Percentiles rank a stretch among this genome's conserved stretches.
Conservation (phyloP, 106 monocot genomes). For the Allium fistulosum region DNA sequence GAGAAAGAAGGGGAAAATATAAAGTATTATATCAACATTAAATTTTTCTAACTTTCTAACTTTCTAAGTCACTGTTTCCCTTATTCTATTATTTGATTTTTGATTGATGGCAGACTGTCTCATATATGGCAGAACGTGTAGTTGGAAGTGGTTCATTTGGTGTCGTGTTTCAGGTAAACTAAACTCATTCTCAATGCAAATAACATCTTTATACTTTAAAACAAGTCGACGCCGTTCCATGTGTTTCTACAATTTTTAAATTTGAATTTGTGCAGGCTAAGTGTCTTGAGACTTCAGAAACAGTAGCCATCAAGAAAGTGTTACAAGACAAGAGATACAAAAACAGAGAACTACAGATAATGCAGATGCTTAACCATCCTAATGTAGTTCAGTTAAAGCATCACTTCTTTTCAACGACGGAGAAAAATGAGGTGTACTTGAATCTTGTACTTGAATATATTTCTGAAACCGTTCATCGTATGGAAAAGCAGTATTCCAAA, state of each 20-base stretch:
- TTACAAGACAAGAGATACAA: slow-evolving; percentile 71
- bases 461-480: slow-evolving; percentile 46
- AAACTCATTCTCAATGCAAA: not conserved
- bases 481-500: slow-evolving; percentile 29
- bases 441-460: slow-evolving; percentile 72
- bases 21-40: not conserved
- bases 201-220: not conserved
- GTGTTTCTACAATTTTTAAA: not conserved
- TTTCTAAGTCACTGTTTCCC: not conserved
- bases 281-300: slow-evolving; percentile 51
- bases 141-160: slow-evolving; percentile 76
- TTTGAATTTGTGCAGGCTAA: slow-evolving; percentile 30
- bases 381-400: slow-evolving; percentile 61
- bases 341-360: slow-evolving; percentile 64
- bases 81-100: not conserved
- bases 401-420: slow-evolving; percentile 59
- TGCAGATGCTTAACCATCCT: slow-evolving; percentile 49
- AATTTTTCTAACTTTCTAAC: not conserved
- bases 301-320: slow-evolving; percentile 73
- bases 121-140: slow-evolving; percentile 70
- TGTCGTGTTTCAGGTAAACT: slow-evolving; percentile 58
- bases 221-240: not conserved
- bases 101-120: slow-evolving; percentile 30
- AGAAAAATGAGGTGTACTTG: slow-evolving; percentile 54
- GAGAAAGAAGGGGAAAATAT: not conserved